Percentiles rank a stretch among this genome's conserved stretches.
phyloP scores from a whole-genome alignment of 805 yeast genomes.

The Zygosaccharomyces bisporus region DNA sequence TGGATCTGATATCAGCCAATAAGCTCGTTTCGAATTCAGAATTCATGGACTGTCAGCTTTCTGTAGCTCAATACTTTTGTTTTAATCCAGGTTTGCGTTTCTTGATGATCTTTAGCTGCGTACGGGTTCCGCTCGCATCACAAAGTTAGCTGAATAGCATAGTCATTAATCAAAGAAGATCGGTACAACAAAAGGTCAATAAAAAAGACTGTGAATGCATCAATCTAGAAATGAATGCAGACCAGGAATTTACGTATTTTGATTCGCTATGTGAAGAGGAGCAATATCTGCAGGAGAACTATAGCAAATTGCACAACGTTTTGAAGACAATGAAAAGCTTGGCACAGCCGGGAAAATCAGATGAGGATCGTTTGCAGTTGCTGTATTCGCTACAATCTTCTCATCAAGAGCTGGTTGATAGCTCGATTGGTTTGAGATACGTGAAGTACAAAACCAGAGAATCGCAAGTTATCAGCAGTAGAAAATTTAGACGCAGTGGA shows the following conservation, averaged over 20 bases:
- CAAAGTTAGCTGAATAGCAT: background rate
- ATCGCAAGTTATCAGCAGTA: slow-evolving; percentile 14
- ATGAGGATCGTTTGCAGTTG: slow-evolving; percentile 14
- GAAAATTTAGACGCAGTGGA: slow-evolving; percentile 10
- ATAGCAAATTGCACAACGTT: slow-evolving; percentile 16
- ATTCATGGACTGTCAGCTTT: slow-evolving; percentile 1
- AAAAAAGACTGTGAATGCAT: background rate
- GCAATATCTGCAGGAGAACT: slow-evolving; percentile 21
- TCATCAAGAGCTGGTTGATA: slow-evolving; percentile 14
- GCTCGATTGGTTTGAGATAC: slow-evolving; percentile 22
- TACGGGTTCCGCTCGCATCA: slow-evolving; percentile 4
- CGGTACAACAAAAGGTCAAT: background rate
- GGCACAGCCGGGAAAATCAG: slow-evolving; percentile 16
- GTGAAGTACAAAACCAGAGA: slow-evolving; percentile 25
- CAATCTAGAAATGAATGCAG: slow-evolving; percentile 1
- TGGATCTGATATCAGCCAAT: slow-evolving; percentile 20
- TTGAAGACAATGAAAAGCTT: slow-evolving; percentile 16
- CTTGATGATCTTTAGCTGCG: background rate
- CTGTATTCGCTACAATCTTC: slow-evolving; percentile 17
- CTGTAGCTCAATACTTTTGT: background rate
- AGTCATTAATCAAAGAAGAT: background rate
- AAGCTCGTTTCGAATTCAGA: slow-evolving; percentile 6
- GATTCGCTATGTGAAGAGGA: slow-evolving; percentile 30
- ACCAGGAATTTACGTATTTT: slow-evolving; percentile 19
- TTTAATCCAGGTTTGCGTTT: background rate